phyloP scores from a whole-genome alignment of 2,329 filamentous ascomycete species.

The Pezicula carpinea region DNA sequence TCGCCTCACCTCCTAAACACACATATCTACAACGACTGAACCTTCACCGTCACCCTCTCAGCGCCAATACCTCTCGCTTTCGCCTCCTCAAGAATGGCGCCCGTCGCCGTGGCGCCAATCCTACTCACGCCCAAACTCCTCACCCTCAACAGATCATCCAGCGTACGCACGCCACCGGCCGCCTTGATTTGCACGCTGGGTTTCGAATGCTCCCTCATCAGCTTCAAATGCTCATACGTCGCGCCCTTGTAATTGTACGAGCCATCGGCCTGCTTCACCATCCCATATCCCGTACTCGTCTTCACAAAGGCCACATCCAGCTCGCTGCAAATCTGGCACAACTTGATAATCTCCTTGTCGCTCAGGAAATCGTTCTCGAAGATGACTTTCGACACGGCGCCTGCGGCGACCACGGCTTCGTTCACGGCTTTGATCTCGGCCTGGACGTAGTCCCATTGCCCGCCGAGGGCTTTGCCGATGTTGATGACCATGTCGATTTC shows the following conservation, averaged over 20 bases:
- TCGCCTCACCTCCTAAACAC: too few relatives aligned
- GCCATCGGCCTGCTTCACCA: slow-evolving; percentile 49
- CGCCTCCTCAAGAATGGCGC: slow-evolving; percentile 51
- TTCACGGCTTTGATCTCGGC: slow-evolving; percentile 49
- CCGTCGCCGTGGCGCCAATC: slow-evolving; percentile 52
- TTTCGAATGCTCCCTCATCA: slow-evolving; percentile 46
- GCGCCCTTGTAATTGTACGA: slow-evolving; percentile 50
- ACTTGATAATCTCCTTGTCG: slow-evolving; percentile 42
- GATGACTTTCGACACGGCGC: slow-evolving; percentile 53
- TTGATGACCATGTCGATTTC: slow-evolving; percentile 62
- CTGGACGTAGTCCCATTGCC: slow-evolving; percentile 52
- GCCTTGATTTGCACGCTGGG: slow-evolving; percentile 50
- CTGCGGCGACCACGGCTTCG: slow-evolving; percentile 36
- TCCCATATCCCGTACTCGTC: slow-evolving; percentile 57
- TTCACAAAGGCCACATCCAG: slow-evolving; percentile 53
- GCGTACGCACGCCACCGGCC: slow-evolving; percentile 49
- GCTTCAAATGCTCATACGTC: slow-evolving; percentile 43
- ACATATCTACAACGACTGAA: too few relatives aligned
- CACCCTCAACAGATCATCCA: slow-evolving; percentile 51
- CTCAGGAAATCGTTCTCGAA: slow-evolving; percentile 57
- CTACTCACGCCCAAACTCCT: slow-evolving; percentile 49
- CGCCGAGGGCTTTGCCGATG: slow-evolving; percentile 50
- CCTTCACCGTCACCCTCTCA: too few relatives aligned
- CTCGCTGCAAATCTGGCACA: slow-evolving; percentile 51
- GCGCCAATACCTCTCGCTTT: slow-evolving; percentile 42